Base-by-base conservation (phyloP, 2,329 filamentous ascomycete genomes). In the Neofusicoccum sp. region DNA sequence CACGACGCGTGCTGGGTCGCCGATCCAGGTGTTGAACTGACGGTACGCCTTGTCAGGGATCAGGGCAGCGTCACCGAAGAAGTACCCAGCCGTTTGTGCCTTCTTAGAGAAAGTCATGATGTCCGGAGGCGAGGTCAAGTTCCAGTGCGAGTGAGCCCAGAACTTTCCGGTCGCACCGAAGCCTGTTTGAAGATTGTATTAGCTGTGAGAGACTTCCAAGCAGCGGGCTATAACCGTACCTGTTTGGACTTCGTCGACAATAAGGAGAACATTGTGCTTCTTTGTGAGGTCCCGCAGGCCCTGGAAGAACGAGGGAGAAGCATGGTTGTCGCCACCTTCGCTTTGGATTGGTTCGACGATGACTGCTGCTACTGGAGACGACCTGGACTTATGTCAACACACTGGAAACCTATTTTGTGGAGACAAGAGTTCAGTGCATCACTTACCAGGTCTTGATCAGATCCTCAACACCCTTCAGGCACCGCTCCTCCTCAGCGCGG, bases 11-110 rank as follows among this genome's bases (percentile, higher is more conserved):
- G 90, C 89, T 14, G 93, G 93, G 80, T 97, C 93, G 71, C 93
- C 93, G 89, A 97, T 96, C 93, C 93, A 97, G 54, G 92, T 97
- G 84, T 97, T 97, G 85, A 97, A 97, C 80, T 97, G 93, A 66
- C 93, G 89, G 83, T 96, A 97, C 5, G 93, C 90, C 84, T 93
- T 93, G 83, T 96, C 96, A 66, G 93, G 93, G 11, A 91, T 85
- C 69, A 97, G 84, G 45, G 86, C 87, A 8, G 87, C 85, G 83
- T 95, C 89, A 65, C 89, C 89, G 75, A 88, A 97, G 84, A 95
- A 97, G 84, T 94, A 97, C 37, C 93, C 93, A 6, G 93, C 93
- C 1, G 93, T 91, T 80, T 97, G 93, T 3, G 93, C 93, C 84
- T 97, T 97, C 84, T 97, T 97, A 73, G 87, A 91, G 81, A 97